A percentile compares a stretch with the other conserved stretches of the same genome.
These are phyloP conservation scores for Sporothrix mexicana DNA, from an alignment of 2,329 filamentous ascomycete genomes.

Conservation along the genomic window DNA sequence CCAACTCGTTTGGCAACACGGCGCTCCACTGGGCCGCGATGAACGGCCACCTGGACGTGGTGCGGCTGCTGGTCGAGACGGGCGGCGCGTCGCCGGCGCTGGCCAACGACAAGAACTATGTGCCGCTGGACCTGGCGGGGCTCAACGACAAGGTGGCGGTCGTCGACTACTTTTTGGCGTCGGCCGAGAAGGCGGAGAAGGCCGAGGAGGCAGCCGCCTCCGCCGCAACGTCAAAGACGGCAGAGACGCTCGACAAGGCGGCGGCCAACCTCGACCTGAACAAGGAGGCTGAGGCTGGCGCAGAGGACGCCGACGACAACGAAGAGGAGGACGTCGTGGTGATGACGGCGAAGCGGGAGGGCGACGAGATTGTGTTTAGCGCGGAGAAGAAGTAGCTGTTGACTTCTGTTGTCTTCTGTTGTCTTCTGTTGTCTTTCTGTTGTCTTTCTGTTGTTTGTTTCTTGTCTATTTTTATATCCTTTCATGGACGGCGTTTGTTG, in stretches of 20 bases:
- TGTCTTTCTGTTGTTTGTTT: no score
- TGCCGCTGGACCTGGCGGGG: slow-evolving; percentile 76
- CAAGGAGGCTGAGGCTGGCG: neutral
- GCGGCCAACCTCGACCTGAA: neutral
- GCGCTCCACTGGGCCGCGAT: slow-evolving; percentile 92
- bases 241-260: no score
- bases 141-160: slow-evolving; percentile 71
- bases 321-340: slow-evolving; percentile 16
- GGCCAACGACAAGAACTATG: slow-evolving; percentile 83
- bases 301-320: slow-evolving; percentile 4
- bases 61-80: slow-evolving; percentile 75
- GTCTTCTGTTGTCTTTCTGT: neutral
- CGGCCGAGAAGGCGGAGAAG: slow-evolving; percentile 48
- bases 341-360: slow-evolving; percentile 14
- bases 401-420: no score
- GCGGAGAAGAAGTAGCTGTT: neutral
- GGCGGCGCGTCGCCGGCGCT: slow-evolving; percentile 81
- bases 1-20: slow-evolving; percentile 87
- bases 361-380: slow-evolving; percentile 20
- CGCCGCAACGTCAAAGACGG: neutral
- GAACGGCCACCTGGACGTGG: slow-evolving; percentile 81
- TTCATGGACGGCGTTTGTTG: slow-evolving; percentile 6
- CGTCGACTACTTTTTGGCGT: slow-evolving; percentile 64
- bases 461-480: neutral
- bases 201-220: neutral